A percentile compares a stretch with the other conserved stretches of the same genome.
Evolutionary conservation across 768 basidiomycete species (phyloP).

Genomic region (Boletus bicolor): DNA sequence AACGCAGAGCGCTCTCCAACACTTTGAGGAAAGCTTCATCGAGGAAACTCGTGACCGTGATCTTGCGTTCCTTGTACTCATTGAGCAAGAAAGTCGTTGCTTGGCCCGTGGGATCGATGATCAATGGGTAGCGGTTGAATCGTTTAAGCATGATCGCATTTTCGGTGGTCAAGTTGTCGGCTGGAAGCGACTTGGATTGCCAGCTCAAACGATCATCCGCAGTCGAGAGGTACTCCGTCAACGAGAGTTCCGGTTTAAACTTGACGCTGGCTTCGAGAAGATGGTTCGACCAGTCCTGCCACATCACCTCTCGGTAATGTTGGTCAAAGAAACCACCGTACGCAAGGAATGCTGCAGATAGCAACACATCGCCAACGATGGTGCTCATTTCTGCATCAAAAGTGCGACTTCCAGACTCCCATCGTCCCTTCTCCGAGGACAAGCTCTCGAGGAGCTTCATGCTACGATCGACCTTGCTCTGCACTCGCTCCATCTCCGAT

Average conservation of each 20-base stretch:
- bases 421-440: constrained; percentile 90
- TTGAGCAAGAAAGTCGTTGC: constrained; percentile 92
- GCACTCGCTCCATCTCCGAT: constrained; percentile 95
- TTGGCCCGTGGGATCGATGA: constrained; percentile 98
- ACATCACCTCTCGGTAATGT: constrained; percentile 95
- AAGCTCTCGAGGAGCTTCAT: constrained; percentile 93
- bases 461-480: constrained; percentile 94
- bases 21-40: constrained; percentile 99
- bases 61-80: constrained; percentile 94
- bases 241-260: constrained; percentile 87
- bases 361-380: constrained; percentile 92
- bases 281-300: constrained; percentile 92
- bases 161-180: constrained; percentile 93
- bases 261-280: constrained; percentile 85
- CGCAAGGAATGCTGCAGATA: constrained; percentile 94
- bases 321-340: constrained; percentile 99
- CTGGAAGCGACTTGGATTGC: constrained; percentile 94
- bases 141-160: constrained; percentile 99
- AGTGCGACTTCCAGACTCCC: constrained; percentile 92
- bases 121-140: constrained; percentile 95
- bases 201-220: constrained; percentile 94
- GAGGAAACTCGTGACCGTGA: constrained; percentile 96
- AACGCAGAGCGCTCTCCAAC: constrained; percentile 96
- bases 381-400: constrained; percentile 99
- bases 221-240: constrained; percentile 94